These are phyloP conservation scores for Huntiella savannae DNA, from an alignment of 2,329 filamentous ascomycete genomes.

Conservation along the genomic window DNA sequence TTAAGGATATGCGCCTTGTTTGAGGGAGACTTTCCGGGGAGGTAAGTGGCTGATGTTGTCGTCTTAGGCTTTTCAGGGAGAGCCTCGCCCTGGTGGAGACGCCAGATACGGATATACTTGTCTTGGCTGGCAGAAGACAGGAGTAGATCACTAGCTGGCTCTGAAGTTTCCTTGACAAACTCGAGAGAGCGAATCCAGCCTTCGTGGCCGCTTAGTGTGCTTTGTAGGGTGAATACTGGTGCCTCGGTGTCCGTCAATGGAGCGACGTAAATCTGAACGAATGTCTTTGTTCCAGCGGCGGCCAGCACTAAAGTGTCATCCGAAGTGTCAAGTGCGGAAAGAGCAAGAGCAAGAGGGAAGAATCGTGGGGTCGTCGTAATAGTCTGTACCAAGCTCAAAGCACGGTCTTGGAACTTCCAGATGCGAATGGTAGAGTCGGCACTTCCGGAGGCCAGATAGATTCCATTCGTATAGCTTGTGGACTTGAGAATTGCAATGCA, in stretches of 20 bases:
- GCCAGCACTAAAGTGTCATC: constrained; percentile 48
- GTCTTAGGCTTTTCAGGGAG: constrained; percentile 34
- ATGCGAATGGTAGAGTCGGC: constrained; percentile 55
- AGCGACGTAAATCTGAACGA: constrained; percentile 62
- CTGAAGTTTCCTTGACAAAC: constrained; percentile 38
- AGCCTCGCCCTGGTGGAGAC: constrained; percentile 52
- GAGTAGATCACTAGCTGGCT: constrained; percentile 44
- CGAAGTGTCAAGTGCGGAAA: constrained; percentile 38
- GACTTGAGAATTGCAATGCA: constrained; percentile 31
- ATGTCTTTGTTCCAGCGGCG: constrained; percentile 65
- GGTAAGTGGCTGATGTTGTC: constrained; percentile 37
- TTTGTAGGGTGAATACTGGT: constrained; percentile 46
- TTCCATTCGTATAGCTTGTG: constrained; percentile 16
- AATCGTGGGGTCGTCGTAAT: constrained; percentile 58
- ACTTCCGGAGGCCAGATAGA: constrained; percentile 56
- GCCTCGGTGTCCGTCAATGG: constrained; percentile 20
- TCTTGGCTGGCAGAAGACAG: constrained; percentile 92
- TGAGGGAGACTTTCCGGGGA: constrained; percentile 53
- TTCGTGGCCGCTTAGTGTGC: constrained; percentile 74
- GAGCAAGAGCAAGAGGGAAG: constrained; percentile 60
- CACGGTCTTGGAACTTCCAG: constrained; percentile 44
- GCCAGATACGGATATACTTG: constrained; percentile 90
- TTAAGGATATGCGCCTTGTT: constrained; percentile 76
- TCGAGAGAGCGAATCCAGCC: constrained; percentile 81
- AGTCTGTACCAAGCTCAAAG: constrained; percentile 41